phyloP scores from a whole-genome alignment of 352 stramenopile genomes.

The Pythium angustatum region DNA sequence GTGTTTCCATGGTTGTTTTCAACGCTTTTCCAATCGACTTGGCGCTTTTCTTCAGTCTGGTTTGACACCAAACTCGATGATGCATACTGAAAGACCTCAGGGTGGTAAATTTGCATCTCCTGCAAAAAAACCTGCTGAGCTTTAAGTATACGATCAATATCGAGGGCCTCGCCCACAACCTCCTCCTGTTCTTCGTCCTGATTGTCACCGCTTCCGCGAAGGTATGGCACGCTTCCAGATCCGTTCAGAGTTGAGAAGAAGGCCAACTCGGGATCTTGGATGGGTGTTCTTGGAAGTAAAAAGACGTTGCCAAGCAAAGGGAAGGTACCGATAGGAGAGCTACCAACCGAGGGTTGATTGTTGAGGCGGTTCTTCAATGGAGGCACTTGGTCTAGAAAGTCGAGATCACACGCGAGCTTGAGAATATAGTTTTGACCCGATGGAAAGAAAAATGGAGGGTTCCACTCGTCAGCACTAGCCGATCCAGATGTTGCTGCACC shows the following conservation, averaged over 20 bases:
- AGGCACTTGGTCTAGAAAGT: slow-evolving; percentile 62
- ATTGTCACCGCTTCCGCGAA: slow-evolving; percentile 20
- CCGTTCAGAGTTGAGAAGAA: slow-evolving; percentile 34
- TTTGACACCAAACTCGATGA: neutral
- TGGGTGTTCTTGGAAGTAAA: slow-evolving; percentile 56
- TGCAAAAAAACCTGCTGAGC: slow-evolving; percentile 62
- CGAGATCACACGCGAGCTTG: slow-evolving; percentile 68
- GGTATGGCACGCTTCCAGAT: slow-evolving; percentile 18
- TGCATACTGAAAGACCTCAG: slow-evolving; percentile 32
- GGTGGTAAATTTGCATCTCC: slow-evolving; percentile 62
- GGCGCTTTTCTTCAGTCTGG: neutral
- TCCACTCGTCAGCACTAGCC: slow-evolving; percentile 47
- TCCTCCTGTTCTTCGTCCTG: slow-evolving; percentile 27
- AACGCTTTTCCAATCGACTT: neutral
- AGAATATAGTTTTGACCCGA: slow-evolving; percentile 73
- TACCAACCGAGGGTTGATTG: neutral
- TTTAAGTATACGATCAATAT: slow-evolving; percentile 47
- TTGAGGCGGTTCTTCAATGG: slow-evolving; percentile 56
- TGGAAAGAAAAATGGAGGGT: slow-evolving; percentile 64
- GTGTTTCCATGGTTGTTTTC: slow-evolving; percentile 2
- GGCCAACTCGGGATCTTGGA: slow-evolving; percentile 63
- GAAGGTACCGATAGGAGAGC: slow-evolving; percentile 33
- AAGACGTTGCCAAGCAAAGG: slow-evolving; percentile 74
- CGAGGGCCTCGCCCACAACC: slow-evolving; percentile 37
- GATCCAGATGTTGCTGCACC: slow-evolving; percentile 1